Conservation (phyloP, 192 early-diverging fungal genomes). For the Coemansia sp. region DNA sequence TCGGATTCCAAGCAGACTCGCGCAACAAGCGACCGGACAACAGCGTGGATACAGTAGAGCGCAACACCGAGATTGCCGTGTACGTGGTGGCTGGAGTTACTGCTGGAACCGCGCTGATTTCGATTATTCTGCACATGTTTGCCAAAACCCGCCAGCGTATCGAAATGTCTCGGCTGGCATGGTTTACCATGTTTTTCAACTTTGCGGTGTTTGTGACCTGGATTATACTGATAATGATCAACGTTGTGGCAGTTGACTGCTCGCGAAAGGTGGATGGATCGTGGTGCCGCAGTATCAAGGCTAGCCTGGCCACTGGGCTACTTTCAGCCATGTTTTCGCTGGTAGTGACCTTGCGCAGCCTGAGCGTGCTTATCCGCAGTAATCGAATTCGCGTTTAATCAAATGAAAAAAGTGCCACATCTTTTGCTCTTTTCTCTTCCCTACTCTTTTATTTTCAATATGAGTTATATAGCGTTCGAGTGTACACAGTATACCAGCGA, state of each 20-base stretch:
- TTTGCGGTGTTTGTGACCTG: conserved; percentile 37
- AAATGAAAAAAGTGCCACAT: conserved; percentile 6
- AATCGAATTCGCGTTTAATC: conserved; percentile 25
- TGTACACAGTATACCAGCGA: background rate
- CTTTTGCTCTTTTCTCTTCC: background rate
- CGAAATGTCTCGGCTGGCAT: conserved; percentile 24
- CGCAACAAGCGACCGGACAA: conserved; percentile 20
- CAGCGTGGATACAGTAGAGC: conserved; percentile 12
- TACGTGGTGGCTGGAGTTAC: conserved; percentile 31
- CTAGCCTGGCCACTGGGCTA: conserved; percentile 32
- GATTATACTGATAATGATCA: conserved; percentile 46
- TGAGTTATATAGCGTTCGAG: background rate
- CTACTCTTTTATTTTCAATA: background rate
- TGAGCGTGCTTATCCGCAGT: conserved; percentile 38
- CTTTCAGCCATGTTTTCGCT: conserved; percentile 47
- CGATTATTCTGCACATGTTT: conserved; percentile 35
- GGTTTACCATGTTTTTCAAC: conserved; percentile 33
- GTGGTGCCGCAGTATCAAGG: conserved; percentile 40
- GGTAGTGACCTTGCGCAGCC: conserved; percentile 33
- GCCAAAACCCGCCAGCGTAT: conserved; percentile 28
- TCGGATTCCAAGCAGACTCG: conserved; percentile 33
- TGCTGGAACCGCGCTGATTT: conserved; percentile 20
- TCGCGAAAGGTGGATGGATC: conserved; percentile 25
- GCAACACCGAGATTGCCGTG: conserved; percentile 30
- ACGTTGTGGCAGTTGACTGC: conserved; percentile 44